Evolutionary conservation across 208 protist species (phyloP).

Genomic region (Wallacemonas sp.): DNA sequence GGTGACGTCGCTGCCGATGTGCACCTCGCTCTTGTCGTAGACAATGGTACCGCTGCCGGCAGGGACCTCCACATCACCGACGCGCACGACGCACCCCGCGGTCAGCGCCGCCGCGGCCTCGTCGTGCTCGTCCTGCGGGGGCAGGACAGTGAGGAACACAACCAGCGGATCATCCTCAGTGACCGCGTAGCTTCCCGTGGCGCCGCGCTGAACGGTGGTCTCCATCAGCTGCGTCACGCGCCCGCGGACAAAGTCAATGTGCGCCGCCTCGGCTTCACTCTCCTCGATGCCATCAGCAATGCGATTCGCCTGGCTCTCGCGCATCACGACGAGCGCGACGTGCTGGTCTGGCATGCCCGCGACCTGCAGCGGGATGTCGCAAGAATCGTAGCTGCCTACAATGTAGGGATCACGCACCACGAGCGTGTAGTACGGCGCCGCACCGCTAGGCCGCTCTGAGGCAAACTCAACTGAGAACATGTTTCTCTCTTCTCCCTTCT

Average conservation of each 20-base stretch:
- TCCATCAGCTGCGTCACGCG: neutral
- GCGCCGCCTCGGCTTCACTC: neutral
- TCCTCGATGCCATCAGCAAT: conserved; percentile 17
- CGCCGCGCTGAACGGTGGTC: neutral
- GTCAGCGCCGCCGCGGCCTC: neutral
- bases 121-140: conserved; percentile 32
- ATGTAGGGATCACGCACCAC: conserved; percentile 74
- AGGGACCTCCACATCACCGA: conserved; percentile 31
- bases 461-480: conserved; percentile 79
- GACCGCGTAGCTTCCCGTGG: neutral
- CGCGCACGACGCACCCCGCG: conserved; percentile 8
- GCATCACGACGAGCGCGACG: conserved; percentile 60
- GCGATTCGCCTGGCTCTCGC: conserved; percentile 33
- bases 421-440: conserved; percentile 77
- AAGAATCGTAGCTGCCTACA: conserved; percentile 34
- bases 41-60: conserved; percentile 34
- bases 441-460: conserved; percentile 31
- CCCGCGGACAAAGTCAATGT: neutral
- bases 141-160: conserved; percentile 45
- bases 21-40: conserved; percentile 43
- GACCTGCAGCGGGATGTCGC: conserved; percentile 21
- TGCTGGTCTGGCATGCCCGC: conserved; percentile 48
- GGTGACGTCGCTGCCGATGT: conserved; percentile 36
- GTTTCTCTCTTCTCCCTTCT: no score
- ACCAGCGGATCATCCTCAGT: conserved; percentile 37